phyloP scores from a whole-genome alignment of 768 basidiomycete species.

The Baorangia bicolor region DNA sequence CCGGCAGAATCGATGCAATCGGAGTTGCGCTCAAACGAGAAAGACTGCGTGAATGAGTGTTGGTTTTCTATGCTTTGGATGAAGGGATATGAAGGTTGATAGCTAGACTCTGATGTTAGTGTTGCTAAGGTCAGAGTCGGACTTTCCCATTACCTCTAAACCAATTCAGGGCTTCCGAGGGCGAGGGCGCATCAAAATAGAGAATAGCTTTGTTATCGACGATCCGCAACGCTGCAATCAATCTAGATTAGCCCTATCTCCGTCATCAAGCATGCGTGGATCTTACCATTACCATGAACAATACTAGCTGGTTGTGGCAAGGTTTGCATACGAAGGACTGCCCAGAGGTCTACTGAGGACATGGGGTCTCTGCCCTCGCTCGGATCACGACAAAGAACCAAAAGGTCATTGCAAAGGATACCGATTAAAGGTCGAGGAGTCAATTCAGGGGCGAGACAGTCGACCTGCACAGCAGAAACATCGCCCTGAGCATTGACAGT shows the following conservation, averaged over 20 bases:
- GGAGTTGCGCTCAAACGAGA: constrained; percentile 6
- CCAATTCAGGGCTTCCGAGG: constrained; percentile 86
- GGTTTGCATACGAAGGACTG: constrained; percentile 94
- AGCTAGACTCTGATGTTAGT: constrained; percentile 43
- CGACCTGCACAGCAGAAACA: constrained; percentile 80
- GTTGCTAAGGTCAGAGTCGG: not conserved
- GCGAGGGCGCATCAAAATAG: constrained; percentile 82
- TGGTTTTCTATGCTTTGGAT: constrained; percentile 60
- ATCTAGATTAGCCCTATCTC: constrained; percentile 4
- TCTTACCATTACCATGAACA: constrained; percentile 78
- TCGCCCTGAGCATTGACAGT: constrained; percentile 76
- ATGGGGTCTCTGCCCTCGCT: constrained; percentile 75
- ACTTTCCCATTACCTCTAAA: constrained; percentile 66
- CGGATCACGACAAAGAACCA: constrained; percentile 89
- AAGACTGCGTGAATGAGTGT: constrained; percentile 6
- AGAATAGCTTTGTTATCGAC: constrained; percentile 92
- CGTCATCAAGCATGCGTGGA: not conserved
- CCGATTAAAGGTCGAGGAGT: constrained; percentile 78
- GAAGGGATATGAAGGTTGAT: constrained; percentile 88
- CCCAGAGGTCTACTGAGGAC: constrained; percentile 88
- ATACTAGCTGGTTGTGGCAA: constrained; percentile 89
- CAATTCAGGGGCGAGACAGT: constrained; percentile 84
- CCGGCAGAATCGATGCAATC: constrained; percentile 2
- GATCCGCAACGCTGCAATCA: constrained; percentile 65
- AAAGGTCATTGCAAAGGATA: constrained; percentile 88